These are phyloP conservation scores for Salicornia ramosissima DNA, from an alignment of 148 eudicot species.

Conservation along the genomic window DNA sequence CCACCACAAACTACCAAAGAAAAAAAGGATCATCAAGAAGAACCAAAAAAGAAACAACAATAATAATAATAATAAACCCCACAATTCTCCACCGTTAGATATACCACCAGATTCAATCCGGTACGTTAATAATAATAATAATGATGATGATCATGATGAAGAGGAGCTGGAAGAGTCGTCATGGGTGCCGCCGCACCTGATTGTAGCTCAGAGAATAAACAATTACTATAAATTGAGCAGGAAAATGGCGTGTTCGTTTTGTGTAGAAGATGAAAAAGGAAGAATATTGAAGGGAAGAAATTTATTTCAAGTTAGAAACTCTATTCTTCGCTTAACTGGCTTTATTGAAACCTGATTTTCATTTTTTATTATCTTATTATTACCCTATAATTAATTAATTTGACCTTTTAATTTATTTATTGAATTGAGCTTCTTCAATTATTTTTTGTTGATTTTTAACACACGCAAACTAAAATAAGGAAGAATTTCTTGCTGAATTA, in stretches of 20 bases:
- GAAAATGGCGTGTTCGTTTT: conserved; percentile 38
- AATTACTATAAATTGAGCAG: conserved; percentile 10
- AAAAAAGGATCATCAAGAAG: neutral
- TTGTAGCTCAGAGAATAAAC: conserved; percentile 29
- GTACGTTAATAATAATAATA: conserved; percentile 13
- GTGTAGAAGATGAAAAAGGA: conserved; percentile 25
- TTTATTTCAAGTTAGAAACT: conserved; percentile 43
- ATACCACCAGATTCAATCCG: conserved; percentile 21
- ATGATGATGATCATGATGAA: conserved; percentile 8
- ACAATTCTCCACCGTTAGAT: conserved; percentile 18
- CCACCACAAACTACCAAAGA: conserved; percentile 3
- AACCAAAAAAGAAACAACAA: neutral
- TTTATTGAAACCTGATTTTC: conserved; percentile 34
- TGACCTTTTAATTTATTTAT: too few relatives aligned
- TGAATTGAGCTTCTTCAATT: too few relatives aligned
- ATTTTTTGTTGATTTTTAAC: too few relatives aligned
- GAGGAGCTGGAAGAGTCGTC: conserved; percentile 1
- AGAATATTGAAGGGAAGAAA: conserved; percentile 42
- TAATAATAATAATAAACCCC: too few relatives aligned
- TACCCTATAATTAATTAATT: too few relatives aligned
- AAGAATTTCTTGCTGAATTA: too few relatives aligned
- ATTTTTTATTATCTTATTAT: too few relatives aligned
- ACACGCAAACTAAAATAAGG: too few relatives aligned
- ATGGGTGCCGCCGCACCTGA: conserved; percentile 44
- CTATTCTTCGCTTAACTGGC: conserved; percentile 44